Conservation (phyloP, 805 yeast species). For the Myxozyma mucilagina region DNA sequence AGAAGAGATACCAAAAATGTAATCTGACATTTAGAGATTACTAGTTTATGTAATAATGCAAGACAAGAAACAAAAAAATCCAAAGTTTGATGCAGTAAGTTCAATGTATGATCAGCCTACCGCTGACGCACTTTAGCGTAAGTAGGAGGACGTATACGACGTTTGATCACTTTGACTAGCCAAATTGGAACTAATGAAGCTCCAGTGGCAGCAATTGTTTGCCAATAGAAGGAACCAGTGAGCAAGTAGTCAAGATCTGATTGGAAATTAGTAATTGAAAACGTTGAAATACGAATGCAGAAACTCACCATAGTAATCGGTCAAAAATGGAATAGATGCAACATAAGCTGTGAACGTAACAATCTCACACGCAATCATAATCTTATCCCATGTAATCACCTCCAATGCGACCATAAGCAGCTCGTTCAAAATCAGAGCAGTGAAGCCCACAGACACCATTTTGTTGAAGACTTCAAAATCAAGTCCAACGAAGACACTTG, state of each 20-base stretch:
- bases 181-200: conserved; percentile 86
- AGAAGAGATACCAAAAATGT: not conserved
- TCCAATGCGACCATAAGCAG: conserved; percentile 90
- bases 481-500: conserved; percentile 75
- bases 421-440: conserved; percentile 80
- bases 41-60: not conserved
- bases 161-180: conserved; percentile 72
- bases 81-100: not conserved
- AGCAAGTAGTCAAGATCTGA: conserved; percentile 53
- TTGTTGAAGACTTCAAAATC: conserved; percentile 53
- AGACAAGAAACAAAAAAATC: not conserved
- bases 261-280: not conserved
- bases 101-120: not conserved
- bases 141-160: conserved; percentile 86
- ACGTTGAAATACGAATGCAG: not conserved
- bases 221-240: conserved; percentile 66
- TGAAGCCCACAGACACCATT: conserved; percentile 85
- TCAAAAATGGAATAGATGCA: conserved; percentile 76
- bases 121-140: conserved; percentile 91
- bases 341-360: conserved; percentile 67
- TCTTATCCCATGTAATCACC: conserved; percentile 79
- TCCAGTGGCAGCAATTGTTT: conserved; percentile 59
- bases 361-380: conserved; percentile 72
- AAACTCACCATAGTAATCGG: conserved; percentile 72
- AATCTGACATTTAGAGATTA: not conserved